Evolutionary conservation across 352 stramenopile genomes (phyloP).

Genomic region (Poterioochromonas sp.): DNA sequence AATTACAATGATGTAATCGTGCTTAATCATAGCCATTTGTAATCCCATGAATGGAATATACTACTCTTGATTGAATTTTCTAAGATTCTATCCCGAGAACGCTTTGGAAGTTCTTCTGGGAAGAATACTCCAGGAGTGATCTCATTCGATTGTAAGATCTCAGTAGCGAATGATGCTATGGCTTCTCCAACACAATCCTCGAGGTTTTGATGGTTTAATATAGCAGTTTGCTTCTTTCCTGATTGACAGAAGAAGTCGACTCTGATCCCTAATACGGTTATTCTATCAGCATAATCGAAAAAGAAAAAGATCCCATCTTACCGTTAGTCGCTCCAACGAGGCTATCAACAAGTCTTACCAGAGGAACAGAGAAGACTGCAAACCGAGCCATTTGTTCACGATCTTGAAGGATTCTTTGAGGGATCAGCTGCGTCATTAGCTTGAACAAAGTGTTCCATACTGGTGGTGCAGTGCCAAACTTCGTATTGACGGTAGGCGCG

Average conservation of each 20-base stretch:
- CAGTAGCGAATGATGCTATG: neutral
- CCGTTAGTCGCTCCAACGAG: neutral
- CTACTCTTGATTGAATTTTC: too few species aligned
- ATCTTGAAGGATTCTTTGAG: neutral
- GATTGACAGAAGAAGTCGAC: neutral
- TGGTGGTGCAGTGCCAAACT: neutral
- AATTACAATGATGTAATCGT: too few species aligned
- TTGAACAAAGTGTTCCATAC: neutral
- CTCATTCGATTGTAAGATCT: neutral
- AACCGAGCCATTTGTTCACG: neutral
- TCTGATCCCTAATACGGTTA: neutral
- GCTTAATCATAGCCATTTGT: too few species aligned
- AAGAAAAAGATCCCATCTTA: neutral
- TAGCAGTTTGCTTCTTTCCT: neutral
- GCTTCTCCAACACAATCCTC: neutral
- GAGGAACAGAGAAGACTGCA: neutral
- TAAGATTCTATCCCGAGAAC: too few species aligned
- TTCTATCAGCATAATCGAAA: neutral
- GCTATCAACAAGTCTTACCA: neutral
- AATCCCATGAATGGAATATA: too few species aligned
- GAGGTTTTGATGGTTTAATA: neutral
- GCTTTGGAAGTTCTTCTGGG: neutral
- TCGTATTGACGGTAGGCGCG: neutral
- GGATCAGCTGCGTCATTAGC: neutral
- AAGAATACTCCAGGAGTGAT: neutral